Evolutionary conservation across 345 rosid species (phyloP), one percentile per base, ranked within the genome.

Genomic region (Excoecaria agallocha): DNA sequence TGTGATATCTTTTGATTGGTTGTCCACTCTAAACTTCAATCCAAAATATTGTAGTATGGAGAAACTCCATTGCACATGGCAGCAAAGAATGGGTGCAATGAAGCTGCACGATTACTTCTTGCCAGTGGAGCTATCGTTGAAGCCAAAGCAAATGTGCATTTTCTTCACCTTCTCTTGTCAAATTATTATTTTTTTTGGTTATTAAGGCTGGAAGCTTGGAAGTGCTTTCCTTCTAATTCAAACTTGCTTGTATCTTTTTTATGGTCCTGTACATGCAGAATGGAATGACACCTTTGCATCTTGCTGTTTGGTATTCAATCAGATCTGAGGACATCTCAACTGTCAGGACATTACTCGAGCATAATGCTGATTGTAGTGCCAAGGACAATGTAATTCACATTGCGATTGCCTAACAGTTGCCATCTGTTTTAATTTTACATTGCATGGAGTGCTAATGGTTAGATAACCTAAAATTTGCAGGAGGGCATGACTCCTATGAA

Each of bases 11-110:
- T 16, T 75, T 57, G 52, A 63, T 51, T 45, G 48, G 20, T 50
- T 15, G 50, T 45, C 59, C 76, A 52, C 60, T 67, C 48, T 72
- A 46, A 66, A 78, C 59, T 25, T 75, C 74, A 67, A n/a, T 74
- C 50, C 63, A 70, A 66, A 68, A 25, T 37, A 25, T 74, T 84
- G 80, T 82, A 96, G 99, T 93, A 91, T 78, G 99, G 99, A 72
- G 99, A 96, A 82, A 96, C 98, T 80, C 98, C 99, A 10, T 85
- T 96, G 87, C 99, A 96, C 81, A 96, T 96, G 98, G 98, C 97
- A 37, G 97, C 97, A 38, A 96, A 96, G 90, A 96, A 91, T 66
- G 99, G 99, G 37, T 85, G 97, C 80, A 86, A 79, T 41, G 95
- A 96, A 74, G 96, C 97, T 81, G 92, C 93, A 0, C 80, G 74